These are phyloP conservation scores for Phytophthora sp. DNA, from an alignment of 352 stramenopile genomes.

Conservation along the genomic window DNA sequence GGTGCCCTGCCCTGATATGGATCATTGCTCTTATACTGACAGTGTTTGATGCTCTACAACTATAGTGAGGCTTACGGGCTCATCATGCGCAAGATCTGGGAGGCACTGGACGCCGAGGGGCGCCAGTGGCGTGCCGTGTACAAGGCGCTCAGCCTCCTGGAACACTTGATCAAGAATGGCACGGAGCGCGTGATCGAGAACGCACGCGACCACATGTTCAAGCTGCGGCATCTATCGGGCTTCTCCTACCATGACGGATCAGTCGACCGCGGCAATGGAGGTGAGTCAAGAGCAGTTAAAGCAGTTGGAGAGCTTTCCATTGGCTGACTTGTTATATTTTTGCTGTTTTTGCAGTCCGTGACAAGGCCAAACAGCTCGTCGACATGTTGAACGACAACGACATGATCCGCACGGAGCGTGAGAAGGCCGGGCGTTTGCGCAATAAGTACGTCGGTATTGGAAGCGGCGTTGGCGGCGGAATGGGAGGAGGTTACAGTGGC, in stretches of 20 bases:
- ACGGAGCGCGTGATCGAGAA: slow-evolving; percentile 98
- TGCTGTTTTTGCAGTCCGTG: slow-evolving; percentile 59
- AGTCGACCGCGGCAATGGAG: slow-evolving; percentile 84
- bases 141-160: slow-evolving; percentile 95
- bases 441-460: slow-evolving; percentile 92
- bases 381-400: slow-evolving; percentile 91
- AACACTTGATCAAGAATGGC: slow-evolving; percentile 99
- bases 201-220: slow-evolving; percentile 94
- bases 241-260: slow-evolving; percentile 91
- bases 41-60: slow-evolving; percentile 12
- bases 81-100: slow-evolving; percentile 96
- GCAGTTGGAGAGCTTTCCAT: slow-evolving; percentile 15
- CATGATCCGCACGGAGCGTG: slow-evolving; percentile 85
- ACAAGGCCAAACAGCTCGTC: slow-evolving; percentile 90
- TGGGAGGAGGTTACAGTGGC: slow-evolving; percentile 47
- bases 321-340: slow-evolving; percentile 17
- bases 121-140: slow-evolving; percentile 97
- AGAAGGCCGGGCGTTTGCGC: slow-evolving; percentile 83
- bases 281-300: slow-evolving; percentile 30
- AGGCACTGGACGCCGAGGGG: slow-evolving; percentile 88
- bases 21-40: slow-evolving; percentile 7
- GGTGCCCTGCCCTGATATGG: background rate
- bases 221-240: slow-evolving; percentile 84
- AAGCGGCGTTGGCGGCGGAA: slow-evolving; percentile 51
- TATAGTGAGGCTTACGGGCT: slow-evolving; percentile 87